Evolutionary conservation across 139 green algal genomes (phyloP), one percentile per base, ranked within the genome.

Genomic region (Chlamydomonas incerta): DNA sequence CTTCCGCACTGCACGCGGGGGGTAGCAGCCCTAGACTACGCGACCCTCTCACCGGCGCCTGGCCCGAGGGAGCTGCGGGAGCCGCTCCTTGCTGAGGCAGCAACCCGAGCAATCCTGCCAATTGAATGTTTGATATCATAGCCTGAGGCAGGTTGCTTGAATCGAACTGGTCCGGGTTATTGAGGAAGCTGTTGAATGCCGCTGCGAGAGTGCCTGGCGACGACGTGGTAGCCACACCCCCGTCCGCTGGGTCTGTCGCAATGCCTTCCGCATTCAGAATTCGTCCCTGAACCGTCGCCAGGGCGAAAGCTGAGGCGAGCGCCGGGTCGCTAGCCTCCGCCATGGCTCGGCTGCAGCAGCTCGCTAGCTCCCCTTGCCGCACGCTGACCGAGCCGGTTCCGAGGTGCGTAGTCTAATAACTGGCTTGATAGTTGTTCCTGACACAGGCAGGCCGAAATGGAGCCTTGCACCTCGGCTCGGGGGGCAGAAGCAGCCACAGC

Each of bases 61-160:
- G 4, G 34, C 1, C 14, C 68, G 15, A 1, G 11, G 35, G 18
- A 41, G 11, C 9, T 82, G 29, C 47, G 14, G 13, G 35, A 5
- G 37, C 10, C 0, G 11, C 37, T 18, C 9, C 21, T 60, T 83
- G 75, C 60, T 83, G 75, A 17, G 41, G 77, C 41, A 83, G 26
- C 23, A 83, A 14, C 0, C 77, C 77, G 0, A 83, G 46, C 3
- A 67, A 23, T 17, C 63, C 77, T 5, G 62, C 77, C 0, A 83
- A 41, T 29, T 66, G 77, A 3, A 74, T n/a, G 29, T 83, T 83
- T 66, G 77, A 83, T n/a, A 83, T 29, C 20, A 83, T 47, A 15
- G 29, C 62, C 60, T 50, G 46, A 6, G 77, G 41, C 3, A 83
- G 4, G 18, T 23, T 74, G 17, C 11, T 52, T 26, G 77, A 63